phyloP scores from a whole-genome alignment of 2,329 filamentous ascomycete species.

The Colletotrichum lindemuthianum region DNA sequence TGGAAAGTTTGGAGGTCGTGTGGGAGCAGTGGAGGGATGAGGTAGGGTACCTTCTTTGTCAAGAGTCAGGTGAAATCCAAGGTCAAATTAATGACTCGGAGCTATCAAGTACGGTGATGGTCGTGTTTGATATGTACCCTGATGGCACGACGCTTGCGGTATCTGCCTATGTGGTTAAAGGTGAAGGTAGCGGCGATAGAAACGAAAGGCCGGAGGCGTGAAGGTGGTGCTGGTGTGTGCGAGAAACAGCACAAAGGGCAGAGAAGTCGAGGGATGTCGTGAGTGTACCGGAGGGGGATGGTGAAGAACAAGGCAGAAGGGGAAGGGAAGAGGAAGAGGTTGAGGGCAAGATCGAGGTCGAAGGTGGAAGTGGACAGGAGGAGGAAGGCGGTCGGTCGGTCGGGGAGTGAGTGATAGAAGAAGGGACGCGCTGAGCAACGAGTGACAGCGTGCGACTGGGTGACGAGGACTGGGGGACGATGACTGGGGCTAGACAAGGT shows the following conservation, averaged over 20 bases:
- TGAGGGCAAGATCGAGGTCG: conserved; percentile 16
- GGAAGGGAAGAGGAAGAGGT: conserved; percentile 9
- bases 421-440: conserved; percentile 31
- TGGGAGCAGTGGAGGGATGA: neutral
- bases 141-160: conserved; percentile 3
- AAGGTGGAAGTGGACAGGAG: conserved; percentile 18
- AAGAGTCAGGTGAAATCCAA: conserved; percentile 35
- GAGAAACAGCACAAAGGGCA: conserved; percentile 12
- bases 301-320: neutral
- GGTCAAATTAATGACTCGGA: conserved; percentile 39
- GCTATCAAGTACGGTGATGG: conserved; percentile 24
- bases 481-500: no score
- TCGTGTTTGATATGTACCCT: conserved; percentile 21
- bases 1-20: conserved; percentile 14
- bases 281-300: neutral
- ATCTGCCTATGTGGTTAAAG: neutral
- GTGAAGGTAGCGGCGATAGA: conserved; percentile 23
- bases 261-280: conserved; percentile 33
- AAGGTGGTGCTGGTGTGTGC: neutral
- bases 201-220: conserved; percentile 1
- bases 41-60: conserved; percentile 23
- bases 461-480: conserved; percentile 19
- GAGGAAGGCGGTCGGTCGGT: conserved; percentile 12
- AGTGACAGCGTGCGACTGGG: conserved; percentile 33
- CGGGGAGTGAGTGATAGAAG: conserved; percentile 32